Evolutionary conservation across 2,329 filamentous ascomycete genomes (phyloP).

Genomic region (Lecanicillium sp.): DNA sequence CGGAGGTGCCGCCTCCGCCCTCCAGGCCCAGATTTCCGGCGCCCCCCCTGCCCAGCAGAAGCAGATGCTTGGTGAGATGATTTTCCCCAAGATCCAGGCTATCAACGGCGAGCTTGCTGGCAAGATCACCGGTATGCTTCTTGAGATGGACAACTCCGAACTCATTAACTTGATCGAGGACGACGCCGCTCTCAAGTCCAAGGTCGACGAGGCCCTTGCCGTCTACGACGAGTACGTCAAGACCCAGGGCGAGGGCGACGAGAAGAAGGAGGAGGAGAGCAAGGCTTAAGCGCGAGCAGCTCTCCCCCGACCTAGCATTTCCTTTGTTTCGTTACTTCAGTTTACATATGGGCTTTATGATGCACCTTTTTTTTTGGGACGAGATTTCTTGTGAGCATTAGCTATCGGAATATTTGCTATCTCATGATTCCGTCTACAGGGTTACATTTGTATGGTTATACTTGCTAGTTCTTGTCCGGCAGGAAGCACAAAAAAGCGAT

Average conservation of each 20-base stretch:
- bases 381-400: constrained; percentile 10
- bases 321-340: constrained; percentile 23
- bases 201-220: constrained; percentile 94
- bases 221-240: constrained; percentile 99
- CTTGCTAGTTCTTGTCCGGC: constrained; percentile 33
- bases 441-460: constrained; percentile 37
- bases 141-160: constrained; percentile 98
- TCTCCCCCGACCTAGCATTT: constrained; percentile 18
- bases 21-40: constrained; percentile 53
- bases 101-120: constrained; percentile 94
- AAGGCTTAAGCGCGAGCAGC: constrained; percentile 29
- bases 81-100: constrained; percentile 96
- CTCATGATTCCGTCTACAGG: constrained; percentile 21
- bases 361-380: not conserved
- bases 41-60: constrained; percentile 76
- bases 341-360: constrained; percentile 12
- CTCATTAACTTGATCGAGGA: constrained; percentile 90
- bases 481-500: constrained; percentile 28
- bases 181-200: constrained; percentile 79
- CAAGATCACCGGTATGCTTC: constrained; percentile 99
- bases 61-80: constrained; percentile 94
- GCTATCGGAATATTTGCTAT: constrained; percentile 24
- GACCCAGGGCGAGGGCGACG: constrained; percentile 43
- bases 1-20: constrained; percentile 25
- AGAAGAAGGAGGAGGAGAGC: constrained; percentile 41